Percentiles rank a stretch among this genome's conserved stretches.
Evolutionary conservation across 129 eudicot species (phyloP).

Genomic region (Kitagawia praeruptora): DNA sequence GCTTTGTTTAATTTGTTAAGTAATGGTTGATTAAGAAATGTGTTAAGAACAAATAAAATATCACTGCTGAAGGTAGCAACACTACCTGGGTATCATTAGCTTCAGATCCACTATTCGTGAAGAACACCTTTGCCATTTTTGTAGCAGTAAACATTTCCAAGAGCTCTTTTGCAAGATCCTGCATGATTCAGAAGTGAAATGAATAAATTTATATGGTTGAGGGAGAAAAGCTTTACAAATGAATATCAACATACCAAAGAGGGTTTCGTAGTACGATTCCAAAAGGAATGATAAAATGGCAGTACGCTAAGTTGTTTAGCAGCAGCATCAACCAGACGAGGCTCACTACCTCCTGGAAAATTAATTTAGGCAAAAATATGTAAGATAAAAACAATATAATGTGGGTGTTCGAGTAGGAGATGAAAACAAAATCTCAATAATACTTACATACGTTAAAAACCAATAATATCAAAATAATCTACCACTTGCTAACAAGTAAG

Average conservation of each 20-base stretch:
- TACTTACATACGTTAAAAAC: neutral
- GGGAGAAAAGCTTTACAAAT: neutral
- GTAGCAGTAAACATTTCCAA: conserved; percentile 58
- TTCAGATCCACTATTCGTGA: conserved; percentile 89
- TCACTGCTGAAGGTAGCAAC: neutral
- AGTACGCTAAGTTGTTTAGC: conserved; percentile 66
- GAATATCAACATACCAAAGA: conserved; percentile 52
- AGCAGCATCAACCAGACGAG: conserved; percentile 88
- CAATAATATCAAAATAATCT: neutral
- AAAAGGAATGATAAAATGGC: conserved; percentile 93
- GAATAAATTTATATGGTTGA: neutral
- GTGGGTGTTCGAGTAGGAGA: neutral
- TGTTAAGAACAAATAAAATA: neutral
- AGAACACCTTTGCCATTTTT: conserved; percentile 79
- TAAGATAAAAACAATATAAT: neutral
- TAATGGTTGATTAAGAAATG: neutral
- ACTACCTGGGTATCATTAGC: conserved; percentile 92
- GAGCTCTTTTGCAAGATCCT: conserved; percentile 90
- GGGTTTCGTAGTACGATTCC: conserved; percentile 96
- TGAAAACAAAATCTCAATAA: neutral
- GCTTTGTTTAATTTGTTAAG: neutral
- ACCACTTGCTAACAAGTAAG: neutral
- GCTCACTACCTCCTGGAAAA: conserved; percentile 77
- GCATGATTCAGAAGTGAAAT: conserved; percentile 11
- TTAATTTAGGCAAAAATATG: neutral